These are phyloP conservation scores for Lachnellula hyalina DNA, from an alignment of 2,329 filamentous ascomycete species.

Conservation along the genomic window DNA sequence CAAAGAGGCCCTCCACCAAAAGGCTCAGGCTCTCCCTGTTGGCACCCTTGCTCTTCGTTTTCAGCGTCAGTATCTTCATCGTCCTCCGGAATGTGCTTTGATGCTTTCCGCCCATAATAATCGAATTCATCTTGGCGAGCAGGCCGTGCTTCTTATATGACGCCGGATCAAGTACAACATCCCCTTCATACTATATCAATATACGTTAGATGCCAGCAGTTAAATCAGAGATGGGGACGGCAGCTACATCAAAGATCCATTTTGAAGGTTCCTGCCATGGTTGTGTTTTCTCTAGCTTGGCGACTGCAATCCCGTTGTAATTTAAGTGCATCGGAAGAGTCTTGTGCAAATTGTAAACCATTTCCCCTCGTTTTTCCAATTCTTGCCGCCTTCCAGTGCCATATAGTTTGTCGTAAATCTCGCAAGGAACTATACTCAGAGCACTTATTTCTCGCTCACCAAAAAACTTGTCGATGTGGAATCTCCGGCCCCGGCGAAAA, in stretches of 20 bases:
- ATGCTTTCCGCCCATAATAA: background rate
- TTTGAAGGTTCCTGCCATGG: background rate
- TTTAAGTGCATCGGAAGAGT: background rate
- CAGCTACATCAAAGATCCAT: background rate
- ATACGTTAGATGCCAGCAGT: background rate
- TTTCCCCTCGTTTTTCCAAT: background rate
- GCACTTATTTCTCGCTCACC: constrained; percentile 21
- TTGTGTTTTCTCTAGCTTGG: background rate
- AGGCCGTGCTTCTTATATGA: background rate
- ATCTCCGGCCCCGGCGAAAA: constrained; percentile 13
- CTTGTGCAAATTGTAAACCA: background rate
- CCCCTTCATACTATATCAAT: background rate
- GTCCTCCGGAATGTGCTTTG: background rate
- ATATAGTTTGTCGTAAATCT: constrained; percentile 1
- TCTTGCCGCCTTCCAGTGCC: background rate
- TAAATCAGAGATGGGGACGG: background rate
- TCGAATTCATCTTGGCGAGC: background rate
- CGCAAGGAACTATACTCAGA: constrained; percentile 19
- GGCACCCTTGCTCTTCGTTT: background rate
- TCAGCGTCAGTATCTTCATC: background rate
- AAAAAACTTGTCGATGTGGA: constrained; percentile 17
- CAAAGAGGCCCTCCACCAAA: background rate
- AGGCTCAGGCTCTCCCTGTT: background rate
- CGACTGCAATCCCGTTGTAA: background rate
- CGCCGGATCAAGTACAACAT: background rate